A percentile compares a stretch with the other conserved stretches of the same genome.
These are phyloP conservation scores for Apostasia ramifera DNA, from an alignment of 106 monocot species.

Conservation along the genomic window DNA sequence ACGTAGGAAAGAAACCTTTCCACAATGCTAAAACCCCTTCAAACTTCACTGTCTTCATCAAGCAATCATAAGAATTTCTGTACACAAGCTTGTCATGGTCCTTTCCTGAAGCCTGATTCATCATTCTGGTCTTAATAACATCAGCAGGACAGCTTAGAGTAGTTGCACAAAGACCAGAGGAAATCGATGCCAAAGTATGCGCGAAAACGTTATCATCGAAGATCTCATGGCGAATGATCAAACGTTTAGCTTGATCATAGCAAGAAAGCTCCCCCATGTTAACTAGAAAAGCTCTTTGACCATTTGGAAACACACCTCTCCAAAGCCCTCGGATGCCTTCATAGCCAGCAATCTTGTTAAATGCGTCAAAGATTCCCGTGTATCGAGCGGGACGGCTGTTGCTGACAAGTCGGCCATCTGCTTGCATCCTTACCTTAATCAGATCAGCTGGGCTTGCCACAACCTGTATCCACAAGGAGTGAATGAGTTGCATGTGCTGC, in stretches of 20 bases:
- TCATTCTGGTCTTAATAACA: slow-evolving; percentile 84
- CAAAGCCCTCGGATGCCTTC: slow-evolving; percentile 75
- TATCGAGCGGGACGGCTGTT: slow-evolving; percentile 50
- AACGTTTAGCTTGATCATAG: slow-evolving; percentile 82
- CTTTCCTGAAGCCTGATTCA: slow-evolving; percentile 46
- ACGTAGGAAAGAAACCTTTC: slow-evolving; percentile 92
- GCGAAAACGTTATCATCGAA: slow-evolving; percentile 59
- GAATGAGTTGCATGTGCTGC: not conserved
- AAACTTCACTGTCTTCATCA: slow-evolving; percentile 54
- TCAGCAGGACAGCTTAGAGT: slow-evolving; percentile 89
- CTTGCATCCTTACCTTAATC: slow-evolving; percentile 95
- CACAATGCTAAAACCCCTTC: slow-evolving; percentile 72
- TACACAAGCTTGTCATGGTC: slow-evolving; percentile 14
- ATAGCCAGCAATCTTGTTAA: slow-evolving; percentile 45
- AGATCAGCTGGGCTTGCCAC: slow-evolving; percentile 85
- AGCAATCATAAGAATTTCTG: slow-evolving; percentile 66
- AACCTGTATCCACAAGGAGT: slow-evolving; percentile 28
- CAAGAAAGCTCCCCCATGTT: slow-evolving; percentile 95
- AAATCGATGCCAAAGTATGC: slow-evolving; percentile 70
- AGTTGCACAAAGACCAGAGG: slow-evolving; percentile 77
- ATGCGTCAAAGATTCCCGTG: slow-evolving; percentile 45
- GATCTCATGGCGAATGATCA: slow-evolving; percentile 42
- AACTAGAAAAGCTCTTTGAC: slow-evolving; percentile 84
- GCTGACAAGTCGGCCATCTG: slow-evolving; percentile 35
- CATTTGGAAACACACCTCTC: slow-evolving; percentile 73